These are phyloP conservation scores for Penstemon eatonii DNA, from an alignment of 257 asterid species.

Conservation along the genomic window DNA sequence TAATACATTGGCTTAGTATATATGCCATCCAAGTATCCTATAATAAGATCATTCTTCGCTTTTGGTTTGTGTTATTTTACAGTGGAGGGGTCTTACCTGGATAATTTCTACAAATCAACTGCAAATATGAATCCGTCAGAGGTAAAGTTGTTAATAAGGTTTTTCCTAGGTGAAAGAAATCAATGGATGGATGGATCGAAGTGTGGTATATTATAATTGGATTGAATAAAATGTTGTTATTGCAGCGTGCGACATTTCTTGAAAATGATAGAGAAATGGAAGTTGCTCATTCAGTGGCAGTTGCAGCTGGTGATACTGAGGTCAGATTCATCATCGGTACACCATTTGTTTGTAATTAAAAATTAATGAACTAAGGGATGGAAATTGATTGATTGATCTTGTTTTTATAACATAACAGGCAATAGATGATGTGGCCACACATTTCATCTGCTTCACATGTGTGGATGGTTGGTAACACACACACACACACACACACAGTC, in stretches of 20 bases:
- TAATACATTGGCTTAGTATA: not conserved
- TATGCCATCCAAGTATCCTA: slow-evolving; percentile 3
- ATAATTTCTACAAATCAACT: slow-evolving; percentile 77
- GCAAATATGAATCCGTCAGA: slow-evolving; percentile 70
- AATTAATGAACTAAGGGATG: not conserved
- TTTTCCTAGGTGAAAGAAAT: not conserved
- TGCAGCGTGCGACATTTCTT: slow-evolving; percentile 87
- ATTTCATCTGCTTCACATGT: slow-evolving; percentile 82
- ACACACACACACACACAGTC: not conserved
- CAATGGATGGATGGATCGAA: not conserved
- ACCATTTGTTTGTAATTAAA: slow-evolving; percentile 8
- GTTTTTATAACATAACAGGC: slow-evolving; percentile 49
- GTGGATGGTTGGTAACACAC: slow-evolving; percentile 42
- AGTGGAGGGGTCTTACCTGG: slow-evolving; percentile 88
- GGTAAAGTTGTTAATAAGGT: slow-evolving; percentile 39
- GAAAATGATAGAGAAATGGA: slow-evolving; percentile 93
- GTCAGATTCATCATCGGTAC: slow-evolving; percentile 40
- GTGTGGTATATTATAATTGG: slow-evolving; percentile 16
- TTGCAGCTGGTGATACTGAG: slow-evolving; percentile 92
- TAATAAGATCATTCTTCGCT: slow-evolving; percentile 1
- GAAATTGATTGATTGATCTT: no score
- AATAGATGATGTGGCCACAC: slow-evolving; percentile 65
- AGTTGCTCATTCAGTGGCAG: slow-evolving; percentile 94
- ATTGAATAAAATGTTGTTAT: not conserved
- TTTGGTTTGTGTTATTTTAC: slow-evolving; percentile 32